Conservation (phyloP, 2,329 filamentous ascomycete genomes). For the Fusarium stilboides region DNA sequence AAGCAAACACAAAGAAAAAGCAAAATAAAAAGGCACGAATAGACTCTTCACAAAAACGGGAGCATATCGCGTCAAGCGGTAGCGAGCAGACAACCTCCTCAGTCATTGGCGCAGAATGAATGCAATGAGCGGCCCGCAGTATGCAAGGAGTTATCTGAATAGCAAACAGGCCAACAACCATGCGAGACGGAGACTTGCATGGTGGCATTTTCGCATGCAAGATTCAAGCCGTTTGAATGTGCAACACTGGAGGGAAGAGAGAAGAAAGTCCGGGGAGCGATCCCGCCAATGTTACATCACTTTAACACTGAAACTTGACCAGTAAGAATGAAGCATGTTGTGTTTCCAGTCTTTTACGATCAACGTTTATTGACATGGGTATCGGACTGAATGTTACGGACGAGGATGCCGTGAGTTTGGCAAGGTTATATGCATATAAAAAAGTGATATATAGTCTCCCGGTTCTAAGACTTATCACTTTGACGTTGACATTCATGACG, state of each 20-base stretch:
- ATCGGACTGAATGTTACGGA: neutral
- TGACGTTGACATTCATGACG: too few species aligned
- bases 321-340: neutral
- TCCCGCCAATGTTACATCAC: neutral
- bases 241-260: neutral
- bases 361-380: neutral
- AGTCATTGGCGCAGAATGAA: neutral
- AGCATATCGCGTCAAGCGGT: neutral
- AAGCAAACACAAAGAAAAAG: neutral
- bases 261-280: neutral
- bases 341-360: neutral
- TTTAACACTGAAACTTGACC: neutral
- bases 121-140: neutral
- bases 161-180: neutral
- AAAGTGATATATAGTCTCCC: too few species aligned
- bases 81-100: neutral
- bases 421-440: too few species aligned
- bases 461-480: too few species aligned
- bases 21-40: neutral
- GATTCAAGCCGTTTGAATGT: neutral
- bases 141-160: neutral
- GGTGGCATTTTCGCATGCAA: neutral
- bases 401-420: too few species aligned
- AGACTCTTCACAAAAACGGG: too few species aligned
- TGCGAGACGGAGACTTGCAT: neutral